Percentiles rank a stretch among this genome's conserved stretches.
Conservation (phyloP, 768 basidiomycete genomes). For the Agaricus subrufescens region DNA sequence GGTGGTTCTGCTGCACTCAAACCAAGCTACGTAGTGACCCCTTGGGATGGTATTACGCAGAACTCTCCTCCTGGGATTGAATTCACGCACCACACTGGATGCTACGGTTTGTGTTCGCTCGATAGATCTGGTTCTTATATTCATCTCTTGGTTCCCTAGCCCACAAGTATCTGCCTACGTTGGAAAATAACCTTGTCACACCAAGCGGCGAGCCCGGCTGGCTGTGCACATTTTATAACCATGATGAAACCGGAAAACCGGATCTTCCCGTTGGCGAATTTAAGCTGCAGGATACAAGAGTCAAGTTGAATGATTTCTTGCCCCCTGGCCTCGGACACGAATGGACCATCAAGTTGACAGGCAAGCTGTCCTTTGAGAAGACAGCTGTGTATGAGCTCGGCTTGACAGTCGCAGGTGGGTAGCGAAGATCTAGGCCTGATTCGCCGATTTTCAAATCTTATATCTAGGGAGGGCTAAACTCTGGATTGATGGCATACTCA, state of each 20-base stretch:
- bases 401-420: conserved; percentile 52
- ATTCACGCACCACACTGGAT: conserved; percentile 57
- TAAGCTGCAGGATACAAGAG: conserved; percentile 52
- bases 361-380: conserved; percentile 44
- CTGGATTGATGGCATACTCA: conserved; percentile 51
- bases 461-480: conserved; percentile 53
- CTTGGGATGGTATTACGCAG: conserved; percentile 54
- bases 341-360: conserved; percentile 56
- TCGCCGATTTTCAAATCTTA: not conserved
- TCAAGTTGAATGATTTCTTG: conserved; percentile 65
- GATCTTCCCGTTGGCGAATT: conserved; percentile 40
- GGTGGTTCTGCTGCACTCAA: conserved; percentile 78
- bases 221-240: conserved; percentile 59
- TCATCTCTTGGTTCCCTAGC: conserved; percentile 28
- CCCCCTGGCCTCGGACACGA: conserved; percentile 47
- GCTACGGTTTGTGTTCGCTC: conserved; percentile 43
- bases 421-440: not conserved
- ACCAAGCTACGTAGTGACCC: conserved; percentile 58
- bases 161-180: conserved; percentile 63
- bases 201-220: conserved; percentile 53
- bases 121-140: not conserved
- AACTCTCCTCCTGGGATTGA: conserved; percentile 45
- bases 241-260: conserved; percentile 44
- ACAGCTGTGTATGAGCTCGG: conserved; percentile 54
- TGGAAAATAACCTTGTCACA: conserved; percentile 56